phyloP scores from a whole-genome alignment of 1,284 basidiomycete species.

The Ustilago bromivora region DNA sequence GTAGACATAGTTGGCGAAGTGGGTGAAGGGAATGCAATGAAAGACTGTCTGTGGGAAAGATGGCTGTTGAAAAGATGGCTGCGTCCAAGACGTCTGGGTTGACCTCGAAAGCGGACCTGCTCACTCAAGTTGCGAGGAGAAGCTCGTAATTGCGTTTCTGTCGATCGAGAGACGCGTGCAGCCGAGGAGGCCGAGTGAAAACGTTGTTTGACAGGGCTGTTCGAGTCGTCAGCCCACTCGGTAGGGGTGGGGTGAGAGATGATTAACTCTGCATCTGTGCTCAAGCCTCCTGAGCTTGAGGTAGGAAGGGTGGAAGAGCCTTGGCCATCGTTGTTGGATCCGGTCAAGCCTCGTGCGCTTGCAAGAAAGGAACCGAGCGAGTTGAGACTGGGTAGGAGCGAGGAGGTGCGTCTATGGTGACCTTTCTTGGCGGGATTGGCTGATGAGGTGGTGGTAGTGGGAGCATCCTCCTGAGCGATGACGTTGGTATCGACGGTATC shows the following conservation, averaged over 20 bases:
- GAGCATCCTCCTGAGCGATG: not conserved
- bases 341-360: conserved; percentile 13
- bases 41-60: conserved; percentile 8
- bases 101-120: conserved; percentile 30
- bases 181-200: not conserved
- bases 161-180: not conserved
- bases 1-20: not conserved
- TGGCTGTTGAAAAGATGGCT: not conserved
- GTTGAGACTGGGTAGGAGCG: conserved; percentile 36
- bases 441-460: not conserved
- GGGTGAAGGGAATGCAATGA: conserved; percentile 33
- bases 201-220: conserved; percentile 3
- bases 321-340: not conserved
- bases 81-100: conserved; percentile 2
- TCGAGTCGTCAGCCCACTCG: conserved; percentile 39
- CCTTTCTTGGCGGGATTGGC: conserved; percentile 1
- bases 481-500: not conserved
- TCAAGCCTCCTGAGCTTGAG: conserved; percentile 9
- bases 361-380: conserved; percentile 48
- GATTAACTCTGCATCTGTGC: conserved; percentile 46
- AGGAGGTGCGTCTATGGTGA: conserved; percentile 31
- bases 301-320: not conserved
- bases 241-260: conserved; percentile 36
- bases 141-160: not conserved
- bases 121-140: conserved; percentile 15